Base-by-base conservation (phyloP, 2,329 filamentous ascomycete genomes). In the Colletotrichum noveboracense region DNA sequence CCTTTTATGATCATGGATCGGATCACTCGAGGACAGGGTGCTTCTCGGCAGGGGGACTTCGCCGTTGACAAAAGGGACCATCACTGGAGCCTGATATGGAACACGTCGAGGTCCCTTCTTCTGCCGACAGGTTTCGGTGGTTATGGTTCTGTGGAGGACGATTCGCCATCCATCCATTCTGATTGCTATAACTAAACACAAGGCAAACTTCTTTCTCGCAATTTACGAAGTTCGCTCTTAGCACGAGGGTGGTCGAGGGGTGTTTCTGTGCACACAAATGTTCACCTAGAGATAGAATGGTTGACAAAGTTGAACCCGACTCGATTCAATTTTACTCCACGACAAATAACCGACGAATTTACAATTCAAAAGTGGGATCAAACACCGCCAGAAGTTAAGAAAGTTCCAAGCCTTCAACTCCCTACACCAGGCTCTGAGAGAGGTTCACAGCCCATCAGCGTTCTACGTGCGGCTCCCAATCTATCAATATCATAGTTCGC, bases 371-470 rank as follows among this genome's bases (percentile, higher is more conserved):
- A 21, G 43, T 21, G 2, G 7, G 3, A 21, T 2, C n/a, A 1
- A 4, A 48, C 43, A 21, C 2, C 43, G 3, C n/a, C 2, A 12
- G n/a, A 21, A 1, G 1, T 6, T 10, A 10, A 48, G 3, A 48
- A 21, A 21, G 38, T 10, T 43, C 38, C 18, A 10, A 43, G 18
- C 38, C 1, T 1, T 43, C 38, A 43, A 43, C 38, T n/a, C 3
- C 0, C 18, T n/a, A n/a, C 8, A 43, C 3, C 38, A 10, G 18
- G 0, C 16, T 43, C 18, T 1, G 0, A 48, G 38, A n/a, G 38
- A 48, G 2, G 18, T 4, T 48, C 9, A 6, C n/a, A 21, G 18
- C 6, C 6, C n/a, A n/a, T 21, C 43, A 48, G 0, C 18, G 1
- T 13, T 7, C 43, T 48, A 48, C 43, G 2, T 48, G 43, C 43